Base-by-base conservation (phyloP, 2,329 filamentous ascomycete species). In the Leptodontidium sp. region DNA sequence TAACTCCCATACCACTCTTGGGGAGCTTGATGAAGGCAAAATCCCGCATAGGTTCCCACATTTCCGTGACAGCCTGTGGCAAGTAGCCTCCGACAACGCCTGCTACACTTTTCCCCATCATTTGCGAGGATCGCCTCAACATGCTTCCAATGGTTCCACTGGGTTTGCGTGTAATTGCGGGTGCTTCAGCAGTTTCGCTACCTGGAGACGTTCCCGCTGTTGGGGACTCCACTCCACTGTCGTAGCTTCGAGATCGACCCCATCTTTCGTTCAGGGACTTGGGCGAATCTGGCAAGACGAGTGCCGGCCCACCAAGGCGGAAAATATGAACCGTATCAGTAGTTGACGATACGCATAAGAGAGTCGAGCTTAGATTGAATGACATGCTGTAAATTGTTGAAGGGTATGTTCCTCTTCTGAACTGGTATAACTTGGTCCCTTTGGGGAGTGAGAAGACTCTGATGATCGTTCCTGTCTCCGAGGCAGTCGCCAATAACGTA, bases 321-420 rank as follows among this genome's bases (percentile, higher is more conserved):
- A 99, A 99, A 63, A 99, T 94, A 79, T 99, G 96, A 11, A 99
- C 91, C 0, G 96, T 99, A 77, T 99, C 96, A 0, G 94, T 97
- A 1, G 94, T 94, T 2, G 95, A 98, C 5, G 96, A 98, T 50
- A 99, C 94, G 77, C 94, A 98, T 45, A 99, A 87, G 12, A 99
- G 85, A 1, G 94, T 97, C 2, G 94, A 97, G 68, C 92, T 94
- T 61, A 94, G 90, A 80, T 99, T 99, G 82, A 99, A 99, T 1
- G 94, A 97, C 94, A 99, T 98, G 87, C 94, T 97, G 82, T 94
- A 98, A 75, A 99, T 99, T 50, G 93, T 91, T 1, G 94, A 94
- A 0, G 96, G 96, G 80, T 98, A 98, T 2, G 95, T 98, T 53
- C 96, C 96, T 72, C 96, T 90, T 69, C 96, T 89, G 82, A 99